Evolutionary conservation across 176 grass and related monocot genomes (phyloP).

Genomic region (Hordeum marinum): DNA sequence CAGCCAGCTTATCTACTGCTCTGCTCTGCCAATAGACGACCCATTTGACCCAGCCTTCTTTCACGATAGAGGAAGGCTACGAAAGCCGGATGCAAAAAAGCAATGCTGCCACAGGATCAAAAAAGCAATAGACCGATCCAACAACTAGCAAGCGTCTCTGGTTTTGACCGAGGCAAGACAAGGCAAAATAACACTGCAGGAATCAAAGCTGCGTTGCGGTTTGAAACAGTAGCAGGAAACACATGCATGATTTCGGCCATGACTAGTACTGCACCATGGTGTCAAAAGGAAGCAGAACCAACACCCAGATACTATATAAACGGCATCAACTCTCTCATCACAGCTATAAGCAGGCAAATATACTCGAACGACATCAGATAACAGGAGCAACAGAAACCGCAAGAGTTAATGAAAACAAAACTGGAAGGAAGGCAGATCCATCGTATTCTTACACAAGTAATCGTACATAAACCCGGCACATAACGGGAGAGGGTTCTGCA

Average conservation of each 20-base stretch:
- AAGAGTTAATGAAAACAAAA: neutral
- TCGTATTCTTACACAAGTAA: neutral
- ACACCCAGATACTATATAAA: no score
- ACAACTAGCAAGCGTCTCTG: neutral
- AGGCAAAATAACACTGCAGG: neutral
- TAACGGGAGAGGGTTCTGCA: neutral
- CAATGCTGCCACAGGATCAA: no score
- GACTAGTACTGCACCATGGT: no score
- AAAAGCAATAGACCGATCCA: neutral
- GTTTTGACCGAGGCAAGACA: neutral
- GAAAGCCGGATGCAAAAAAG: neutral
- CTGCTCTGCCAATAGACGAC: neutral
- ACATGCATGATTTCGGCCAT: neutral
- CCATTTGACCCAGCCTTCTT: neutral
- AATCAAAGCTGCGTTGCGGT: neutral
- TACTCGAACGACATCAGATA: no score
- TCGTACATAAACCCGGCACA: neutral
- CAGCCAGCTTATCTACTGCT: neutral
- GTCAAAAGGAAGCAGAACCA: no score
- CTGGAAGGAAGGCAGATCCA: no score
- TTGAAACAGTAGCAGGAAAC: neutral
- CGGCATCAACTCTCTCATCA: no score
- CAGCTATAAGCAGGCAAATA: no score
- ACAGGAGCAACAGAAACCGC: neutral
- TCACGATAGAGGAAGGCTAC: neutral